Evolutionary conservation across 2,329 filamentous ascomycete species (phyloP).

Genomic region (Zarea fungicola): DNA sequence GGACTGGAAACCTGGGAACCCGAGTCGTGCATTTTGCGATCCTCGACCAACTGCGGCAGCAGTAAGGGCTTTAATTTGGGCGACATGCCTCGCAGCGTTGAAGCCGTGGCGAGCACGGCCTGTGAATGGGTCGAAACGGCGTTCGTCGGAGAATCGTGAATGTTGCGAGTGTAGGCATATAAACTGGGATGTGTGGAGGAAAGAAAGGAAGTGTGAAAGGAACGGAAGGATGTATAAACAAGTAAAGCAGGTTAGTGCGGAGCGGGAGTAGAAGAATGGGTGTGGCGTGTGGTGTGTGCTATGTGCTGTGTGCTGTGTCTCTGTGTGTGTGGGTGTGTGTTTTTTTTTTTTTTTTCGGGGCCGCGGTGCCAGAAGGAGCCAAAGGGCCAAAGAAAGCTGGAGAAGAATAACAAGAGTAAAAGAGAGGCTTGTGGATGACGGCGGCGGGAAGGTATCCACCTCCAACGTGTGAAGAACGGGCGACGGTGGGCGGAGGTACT

Average conservation of each 20-base stretch:
- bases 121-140: constrained; percentile 1
- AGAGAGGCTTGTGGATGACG: constrained; percentile 6
- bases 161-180: constrained; percentile 6
- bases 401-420: neutral
- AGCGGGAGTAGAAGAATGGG: constrained; percentile 1
- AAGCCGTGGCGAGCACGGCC: constrained; percentile 8
- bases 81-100: constrained; percentile 32
- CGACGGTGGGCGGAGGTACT: neutral
- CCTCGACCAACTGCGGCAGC: constrained; percentile 49
- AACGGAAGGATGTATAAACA: neutral
- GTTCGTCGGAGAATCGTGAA: neutral
- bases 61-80: constrained; percentile 48
- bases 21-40: constrained; percentile 36
- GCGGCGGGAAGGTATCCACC: constrained; percentile 10
- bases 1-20: constrained; percentile 21
- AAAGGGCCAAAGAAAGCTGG: constrained; percentile 5
- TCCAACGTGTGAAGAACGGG: constrained; percentile 9
- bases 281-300: neutral
- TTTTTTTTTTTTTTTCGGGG: constrained; percentile 4
- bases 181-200: neutral
- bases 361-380: neutral
- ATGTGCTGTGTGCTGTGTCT: too few species aligned
- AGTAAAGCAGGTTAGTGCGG: neutral
- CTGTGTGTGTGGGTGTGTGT: neutral
- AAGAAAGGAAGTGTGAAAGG: neutral